Base-by-base conservation (phyloP, 805 yeast species). In the Wickerhamomyces rabaulensis region DNA sequence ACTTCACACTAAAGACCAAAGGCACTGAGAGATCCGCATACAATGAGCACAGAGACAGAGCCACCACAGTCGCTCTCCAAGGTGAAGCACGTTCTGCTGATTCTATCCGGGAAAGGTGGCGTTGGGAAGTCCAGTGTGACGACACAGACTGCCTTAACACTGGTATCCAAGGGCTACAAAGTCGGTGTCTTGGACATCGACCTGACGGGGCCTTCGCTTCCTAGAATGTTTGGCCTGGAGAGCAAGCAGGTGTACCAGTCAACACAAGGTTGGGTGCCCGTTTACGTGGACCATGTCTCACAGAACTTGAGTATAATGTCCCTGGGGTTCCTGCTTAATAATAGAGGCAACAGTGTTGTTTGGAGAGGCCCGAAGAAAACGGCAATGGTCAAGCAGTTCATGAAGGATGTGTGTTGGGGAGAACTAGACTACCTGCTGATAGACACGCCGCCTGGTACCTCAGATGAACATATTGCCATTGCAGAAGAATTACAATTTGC, bases 351-450 rank as follows among this genome's bases (percentile, higher is more conserved):
- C 57, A 82, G 95, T 22, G 94, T 94, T 16, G 97, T 94, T 9
- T 94, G 99, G 99, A 74, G 98, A 60, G 99, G 99, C 0, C 99
- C 99, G 3, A 90, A 92, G 66, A 94, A 95, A 62, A 91, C 97
- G 0, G 97, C 97, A 13, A 94, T 94, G 98, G 87, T 94, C 33
- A 78, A 91, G 51, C 99, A 94, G 67, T 92, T 94, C 61, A 71
- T 95, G 38, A 78, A 80, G 50, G 98, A 94, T 62, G 96, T 92
- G 2, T 78, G 79, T 25, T 94, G 99, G 99, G 96, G 89, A 0
- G 76, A 74, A 17, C 69, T 76, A 23, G 80, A 88, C 46, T 92
- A 87, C 61, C 67, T 92, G 46, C 67, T 94, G 27, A 90, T 94
- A 6, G 99, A 94, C 63, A 94, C 99, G 0, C 99, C 99, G 1